Evolutionary conservation across 768 basidiomycete species (phyloP).

Genomic region (Russula griseocarnosa): DNA sequence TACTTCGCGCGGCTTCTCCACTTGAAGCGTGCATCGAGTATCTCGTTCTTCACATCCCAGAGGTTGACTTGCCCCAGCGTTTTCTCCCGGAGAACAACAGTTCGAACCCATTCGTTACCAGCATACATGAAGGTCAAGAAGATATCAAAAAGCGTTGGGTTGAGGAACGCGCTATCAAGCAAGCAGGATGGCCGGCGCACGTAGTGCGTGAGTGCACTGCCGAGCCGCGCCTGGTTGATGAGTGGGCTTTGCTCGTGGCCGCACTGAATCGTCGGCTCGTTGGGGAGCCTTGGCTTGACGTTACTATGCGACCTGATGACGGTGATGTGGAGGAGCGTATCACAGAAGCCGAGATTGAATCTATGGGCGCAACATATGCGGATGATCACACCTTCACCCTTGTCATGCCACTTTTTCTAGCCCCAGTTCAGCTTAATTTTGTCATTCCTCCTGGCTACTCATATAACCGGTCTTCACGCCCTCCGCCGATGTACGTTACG

Average conservation of each 20-base stretch:
- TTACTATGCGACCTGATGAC: conserved; percentile 16
- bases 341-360: conserved; percentile 33
- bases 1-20: conserved; percentile 56
- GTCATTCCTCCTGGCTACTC: conserved; percentile 48
- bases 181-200: conserved; percentile 77
- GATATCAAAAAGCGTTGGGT: conserved; percentile 73
- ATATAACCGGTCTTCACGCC: conserved; percentile 45
- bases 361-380: conserved; percentile 48
- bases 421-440: conserved; percentile 63
- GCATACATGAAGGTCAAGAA: conserved; percentile 56
- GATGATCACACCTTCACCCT: conserved; percentile 43
- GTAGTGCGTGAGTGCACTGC: conserved; percentile 55
- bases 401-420: conserved; percentile 60
- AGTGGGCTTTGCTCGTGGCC: conserved; percentile 54
- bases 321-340: conserved; percentile 39
- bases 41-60: conserved; percentile 75
- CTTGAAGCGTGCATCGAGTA: conserved; percentile 82
- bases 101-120: conserved; percentile 65
- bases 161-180: conserved; percentile 73
- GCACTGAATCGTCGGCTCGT: conserved; percentile 52
- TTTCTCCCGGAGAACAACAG: conserved; percentile 65
- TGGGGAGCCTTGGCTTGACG: conserved; percentile 39
- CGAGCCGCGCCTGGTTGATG: conserved; percentile 39
- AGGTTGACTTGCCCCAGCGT: conserved; percentile 77
- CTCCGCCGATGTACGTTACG: conserved; percentile 71